phyloP scores from a whole-genome alignment of 495 filamentous ascomycete species.

The Cairneyella variabilis region DNA sequence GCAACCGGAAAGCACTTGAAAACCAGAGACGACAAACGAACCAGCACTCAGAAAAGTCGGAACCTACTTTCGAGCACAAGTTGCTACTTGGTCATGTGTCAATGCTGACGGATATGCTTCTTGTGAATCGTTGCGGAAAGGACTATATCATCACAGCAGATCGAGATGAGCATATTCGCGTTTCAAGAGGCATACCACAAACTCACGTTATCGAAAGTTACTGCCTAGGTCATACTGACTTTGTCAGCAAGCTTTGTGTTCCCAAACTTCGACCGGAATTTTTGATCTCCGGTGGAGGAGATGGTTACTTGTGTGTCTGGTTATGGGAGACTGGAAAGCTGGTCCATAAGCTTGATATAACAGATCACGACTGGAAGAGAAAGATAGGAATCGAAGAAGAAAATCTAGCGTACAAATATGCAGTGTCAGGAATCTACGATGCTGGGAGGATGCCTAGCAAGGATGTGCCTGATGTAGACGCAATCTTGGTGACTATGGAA shows the following conservation, averaged over 20 bases:
- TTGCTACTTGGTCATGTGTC: slow-evolving; percentile 90
- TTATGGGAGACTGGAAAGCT: slow-evolving; percentile 62
- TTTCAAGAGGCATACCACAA: slow-evolving; percentile 80
- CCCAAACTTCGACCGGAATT: slow-evolving; percentile 47
- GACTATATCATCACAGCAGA: slow-evolving; percentile 84
- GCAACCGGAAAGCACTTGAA: slow-evolving; percentile 71
- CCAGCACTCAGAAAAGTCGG: slow-evolving; percentile 35
- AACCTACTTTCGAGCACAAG: slow-evolving; percentile 61
- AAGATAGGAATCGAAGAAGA: not conserved
- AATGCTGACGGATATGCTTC: slow-evolving; percentile 72
- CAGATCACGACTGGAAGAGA: slow-evolving; percentile 25
- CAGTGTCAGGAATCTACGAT: slow-evolving; percentile 45
- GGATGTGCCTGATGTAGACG: too few species aligned
- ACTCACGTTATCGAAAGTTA: slow-evolving; percentile 83
- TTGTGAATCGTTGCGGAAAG: slow-evolving; percentile 40
- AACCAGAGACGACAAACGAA: slow-evolving; percentile 59
- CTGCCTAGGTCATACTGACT: slow-evolving; percentile 81
- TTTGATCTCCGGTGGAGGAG: slow-evolving; percentile 84
- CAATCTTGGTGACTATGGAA: too few species aligned
- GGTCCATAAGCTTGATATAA: slow-evolving; percentile 49
- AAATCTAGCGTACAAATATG: slow-evolving; percentile 36
- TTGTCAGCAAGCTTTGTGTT: slow-evolving; percentile 72
- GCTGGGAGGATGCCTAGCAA: too few species aligned
- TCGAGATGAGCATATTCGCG: slow-evolving; percentile 94
- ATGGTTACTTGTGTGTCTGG: slow-evolving; percentile 75